These are phyloP conservation scores for Penicillium pancosmium DNA, from an alignment of 495 filamentous ascomycete species.

Conservation along the genomic window DNA sequence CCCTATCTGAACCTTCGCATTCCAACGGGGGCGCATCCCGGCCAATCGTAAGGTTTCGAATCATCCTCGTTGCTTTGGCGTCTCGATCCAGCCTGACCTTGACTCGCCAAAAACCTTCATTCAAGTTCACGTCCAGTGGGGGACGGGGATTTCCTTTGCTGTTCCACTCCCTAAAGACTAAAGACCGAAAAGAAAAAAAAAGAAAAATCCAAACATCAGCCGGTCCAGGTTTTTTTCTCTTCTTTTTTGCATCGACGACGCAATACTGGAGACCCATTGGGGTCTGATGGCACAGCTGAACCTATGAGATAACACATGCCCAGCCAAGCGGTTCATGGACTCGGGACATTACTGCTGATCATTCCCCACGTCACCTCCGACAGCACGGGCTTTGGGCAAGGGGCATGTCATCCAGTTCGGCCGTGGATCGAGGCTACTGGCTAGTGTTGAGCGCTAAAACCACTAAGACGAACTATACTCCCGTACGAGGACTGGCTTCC, in stretches of 20 bases:
- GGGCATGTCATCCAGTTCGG: constrained; percentile 7
- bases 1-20: constrained; percentile 3
- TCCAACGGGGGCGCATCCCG: constrained; percentile 11
- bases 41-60: constrained; percentile 17
- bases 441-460: background rate
- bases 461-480: background rate
- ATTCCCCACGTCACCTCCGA: constrained; percentile 14
- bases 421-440: constrained; percentile 1
- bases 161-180: background rate
- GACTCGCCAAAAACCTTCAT: constrained; percentile 9
- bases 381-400: constrained; percentile 3
- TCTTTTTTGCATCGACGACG: constrained; percentile 3
- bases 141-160: background rate
- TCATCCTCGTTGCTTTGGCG: constrained; percentile 15
- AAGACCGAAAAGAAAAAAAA: constrained; percentile 3
- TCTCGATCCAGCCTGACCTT: constrained; percentile 21
- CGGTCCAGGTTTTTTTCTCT: constrained; percentile 6
- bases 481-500: background rate
- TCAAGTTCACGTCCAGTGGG: background rate
- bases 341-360: constrained; percentile 31
- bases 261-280: constrained; percentile 13
- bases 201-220: constrained; percentile 8
- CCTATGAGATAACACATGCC: constrained; percentile 13
- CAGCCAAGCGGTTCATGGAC: constrained; percentile 5
- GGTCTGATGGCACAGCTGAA: constrained; percentile 9